Evolutionary conservation across 441 rosid species (phyloP).

Genomic region (Cnidoscolus chayamansa): DNA sequence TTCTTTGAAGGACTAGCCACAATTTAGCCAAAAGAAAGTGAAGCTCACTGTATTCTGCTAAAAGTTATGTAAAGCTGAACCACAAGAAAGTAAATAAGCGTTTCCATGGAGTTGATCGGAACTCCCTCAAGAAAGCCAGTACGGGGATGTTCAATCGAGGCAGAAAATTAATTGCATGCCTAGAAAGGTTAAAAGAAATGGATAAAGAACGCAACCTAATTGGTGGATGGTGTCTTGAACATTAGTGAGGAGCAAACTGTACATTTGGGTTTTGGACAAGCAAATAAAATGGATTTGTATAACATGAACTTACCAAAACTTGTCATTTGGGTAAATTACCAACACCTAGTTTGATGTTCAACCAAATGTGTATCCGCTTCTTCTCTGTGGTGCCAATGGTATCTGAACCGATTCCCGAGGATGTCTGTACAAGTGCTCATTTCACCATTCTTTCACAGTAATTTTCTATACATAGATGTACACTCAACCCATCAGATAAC

Average conservation of each 20-base stretch:
- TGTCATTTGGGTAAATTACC: neutral
- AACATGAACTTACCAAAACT: neutral
- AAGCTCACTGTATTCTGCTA: no score
- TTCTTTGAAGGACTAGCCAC: no score
- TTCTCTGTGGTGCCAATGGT: neutral
- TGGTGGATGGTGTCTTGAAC: neutral
- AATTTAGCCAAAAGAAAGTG: no score
- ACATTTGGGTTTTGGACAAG: constrained; percentile 7
- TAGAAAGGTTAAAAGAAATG: no score
- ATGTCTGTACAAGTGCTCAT: constrained; percentile 15
- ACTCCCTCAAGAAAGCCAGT: no score
- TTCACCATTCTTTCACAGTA: neutral
- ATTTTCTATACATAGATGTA: neutral
- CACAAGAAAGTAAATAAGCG: no score
- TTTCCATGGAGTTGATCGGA: no score
- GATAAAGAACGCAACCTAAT: neutral
- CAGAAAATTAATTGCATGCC: no score
- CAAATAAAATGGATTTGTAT: neutral
- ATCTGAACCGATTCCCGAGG: neutral
- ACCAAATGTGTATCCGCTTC: neutral
- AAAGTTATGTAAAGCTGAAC: no score
- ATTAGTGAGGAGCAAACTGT: neutral
- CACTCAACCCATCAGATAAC: neutral
- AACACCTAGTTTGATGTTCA: neutral
- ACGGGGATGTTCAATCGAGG: no score